Evolutionary conservation across 2,329 filamentous ascomycete species (phyloP).

Genomic region (Colletotrichum lupini): DNA sequence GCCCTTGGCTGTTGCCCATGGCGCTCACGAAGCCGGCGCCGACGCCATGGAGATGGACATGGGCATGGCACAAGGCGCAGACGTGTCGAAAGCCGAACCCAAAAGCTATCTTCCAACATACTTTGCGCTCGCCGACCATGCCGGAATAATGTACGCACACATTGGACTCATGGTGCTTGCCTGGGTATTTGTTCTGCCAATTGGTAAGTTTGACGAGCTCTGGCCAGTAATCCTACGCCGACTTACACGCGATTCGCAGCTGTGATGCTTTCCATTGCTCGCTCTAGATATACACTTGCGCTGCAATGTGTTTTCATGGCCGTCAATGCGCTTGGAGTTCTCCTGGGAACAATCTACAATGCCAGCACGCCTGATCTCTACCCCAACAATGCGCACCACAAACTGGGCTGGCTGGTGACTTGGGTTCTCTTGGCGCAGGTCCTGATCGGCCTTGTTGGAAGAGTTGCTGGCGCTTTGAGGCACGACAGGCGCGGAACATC

Average conservation of each 20-base stretch:
- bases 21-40: conserved; percentile 37
- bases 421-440: conserved; percentile 78
- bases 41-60: conserved; percentile 31
- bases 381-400: conserved; percentile 87
- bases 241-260: conserved; percentile 56
- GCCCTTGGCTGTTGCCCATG: conserved; percentile 22
- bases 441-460: conserved; percentile 72
- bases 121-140: conserved; percentile 66
- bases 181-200: conserved; percentile 79
- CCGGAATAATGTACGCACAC: conserved; percentile 73
- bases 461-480: conserved; percentile 58
- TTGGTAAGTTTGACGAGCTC: conserved; percentile 64
- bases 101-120: conserved; percentile 62
- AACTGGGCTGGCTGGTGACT: conserved; percentile 86
- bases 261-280: conserved; percentile 86
- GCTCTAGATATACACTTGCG: conserved; percentile 78
- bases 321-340: conserved; percentile 71
- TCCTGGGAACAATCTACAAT: conserved; percentile 80
- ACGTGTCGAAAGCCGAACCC: conserved; percentile 31
- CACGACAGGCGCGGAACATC: not conserved
- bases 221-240: not conserved
- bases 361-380: conserved; percentile 86
- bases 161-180: conserved; percentile 76
- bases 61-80: conserved; percentile 27
- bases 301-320: conserved; percentile 76